These are phyloP conservation scores for Aspergillus saccharolyticus DNA, from an alignment of 495 filamentous ascomycete species.

Conservation along the genomic window DNA sequence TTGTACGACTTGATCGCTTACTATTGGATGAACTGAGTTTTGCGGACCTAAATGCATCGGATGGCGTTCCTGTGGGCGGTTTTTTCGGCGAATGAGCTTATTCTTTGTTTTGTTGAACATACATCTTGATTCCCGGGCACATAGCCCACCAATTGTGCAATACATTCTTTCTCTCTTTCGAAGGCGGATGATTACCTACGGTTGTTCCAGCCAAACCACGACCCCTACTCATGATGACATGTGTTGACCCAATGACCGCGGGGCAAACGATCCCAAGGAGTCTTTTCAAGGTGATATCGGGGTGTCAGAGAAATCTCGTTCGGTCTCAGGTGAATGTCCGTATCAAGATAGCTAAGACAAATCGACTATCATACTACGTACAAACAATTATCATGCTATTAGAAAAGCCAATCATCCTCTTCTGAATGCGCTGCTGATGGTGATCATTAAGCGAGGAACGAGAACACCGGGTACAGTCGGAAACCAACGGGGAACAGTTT, in stretches of 20 bases:
- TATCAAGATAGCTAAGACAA: background rate
- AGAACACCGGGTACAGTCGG: too few species aligned
- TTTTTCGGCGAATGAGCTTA: constrained; percentile 6
- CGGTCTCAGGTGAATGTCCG: background rate
- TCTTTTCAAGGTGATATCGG: background rate
- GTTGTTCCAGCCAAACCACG: background rate
- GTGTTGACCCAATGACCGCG: background rate
- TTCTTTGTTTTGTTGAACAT: constrained; percentile 22
- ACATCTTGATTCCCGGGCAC: constrained; percentile 37
- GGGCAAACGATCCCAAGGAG: background rate
- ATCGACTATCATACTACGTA: background rate
- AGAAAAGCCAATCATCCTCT: too few species aligned
- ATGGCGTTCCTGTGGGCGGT: constrained; percentile 34
- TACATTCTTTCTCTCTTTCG: constrained; percentile 12
- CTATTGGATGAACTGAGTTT: constrained; percentile 11
- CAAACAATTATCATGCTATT: too few species aligned
- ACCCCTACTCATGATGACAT: background rate
- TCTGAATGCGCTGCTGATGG: too few species aligned
- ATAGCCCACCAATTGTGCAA: constrained; percentile 14
- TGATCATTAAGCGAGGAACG: too few species aligned
- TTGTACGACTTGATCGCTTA: constrained; percentile 14
- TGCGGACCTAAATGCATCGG: constrained; percentile 34
- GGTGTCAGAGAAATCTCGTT: background rate
- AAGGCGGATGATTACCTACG: background rate
- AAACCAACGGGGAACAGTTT: too few species aligned